These are phyloP conservation scores for Camellia oleifera DNA, from an alignment of 179 eudicot species.

Conservation along the genomic window DNA sequence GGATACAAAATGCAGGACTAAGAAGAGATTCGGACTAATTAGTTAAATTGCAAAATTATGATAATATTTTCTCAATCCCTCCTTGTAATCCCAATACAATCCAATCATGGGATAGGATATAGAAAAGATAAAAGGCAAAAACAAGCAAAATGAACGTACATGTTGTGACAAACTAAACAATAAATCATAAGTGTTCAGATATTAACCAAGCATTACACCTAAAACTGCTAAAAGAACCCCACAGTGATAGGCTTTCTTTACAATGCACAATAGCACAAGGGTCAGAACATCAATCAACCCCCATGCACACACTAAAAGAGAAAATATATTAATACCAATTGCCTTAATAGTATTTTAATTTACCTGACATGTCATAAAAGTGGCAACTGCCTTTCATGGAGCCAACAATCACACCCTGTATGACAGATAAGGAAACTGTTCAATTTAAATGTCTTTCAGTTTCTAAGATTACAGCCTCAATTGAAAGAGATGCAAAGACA, in stretches of 20 bases:
- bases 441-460: neutral
- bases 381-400: slow-evolving; percentile 66
- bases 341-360: neutral
- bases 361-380: slow-evolving; percentile 68
- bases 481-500: neutral
- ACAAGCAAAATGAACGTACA: too few relatives aligned
- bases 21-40: too few relatives aligned
- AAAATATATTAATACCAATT: too few relatives aligned
- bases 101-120: too few relatives aligned
- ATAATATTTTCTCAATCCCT: too few relatives aligned
- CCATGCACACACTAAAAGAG: neutral
- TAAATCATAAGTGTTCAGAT: neutral
- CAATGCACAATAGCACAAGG: neutral
- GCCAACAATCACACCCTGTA: slow-evolving; percentile 76
- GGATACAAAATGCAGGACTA: too few relatives aligned
- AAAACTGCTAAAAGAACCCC: slow-evolving; percentile 3
- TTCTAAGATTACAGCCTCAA: neutral
- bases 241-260: neutral
- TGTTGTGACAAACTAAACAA: neutral
- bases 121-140: too few relatives aligned
- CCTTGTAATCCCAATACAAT: too few relatives aligned
- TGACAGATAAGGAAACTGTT: neutral
- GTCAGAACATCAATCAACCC: slow-evolving; percentile 1
- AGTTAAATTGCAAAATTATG: too few relatives aligned
- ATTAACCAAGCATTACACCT: neutral